phyloP scores from a whole-genome alignment of 176 grass and related monocot genomes.

The Cocos nucifera region DNA sequence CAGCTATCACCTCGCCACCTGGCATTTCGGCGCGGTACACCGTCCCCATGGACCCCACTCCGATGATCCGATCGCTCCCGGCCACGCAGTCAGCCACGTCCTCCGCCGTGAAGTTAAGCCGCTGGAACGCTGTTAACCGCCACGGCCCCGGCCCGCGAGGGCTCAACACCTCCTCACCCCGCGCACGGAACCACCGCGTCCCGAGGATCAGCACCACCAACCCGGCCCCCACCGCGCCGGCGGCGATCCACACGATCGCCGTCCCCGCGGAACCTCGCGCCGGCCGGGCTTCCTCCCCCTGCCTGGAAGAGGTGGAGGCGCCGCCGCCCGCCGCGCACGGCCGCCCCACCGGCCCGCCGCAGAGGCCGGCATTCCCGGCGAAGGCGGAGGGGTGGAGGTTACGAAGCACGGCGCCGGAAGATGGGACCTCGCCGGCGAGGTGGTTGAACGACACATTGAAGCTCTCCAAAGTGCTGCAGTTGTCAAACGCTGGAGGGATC shows the following conservation, averaged over 20 bases:
- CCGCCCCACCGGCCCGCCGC: constrained; percentile 20
- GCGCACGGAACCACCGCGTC: constrained; percentile 42
- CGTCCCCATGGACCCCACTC: constrained; percentile 64
- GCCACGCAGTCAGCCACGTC: constrained; percentile 55
- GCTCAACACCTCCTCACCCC: constrained; percentile 5
- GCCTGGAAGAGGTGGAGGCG: background rate
- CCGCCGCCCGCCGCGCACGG: constrained; percentile 4
- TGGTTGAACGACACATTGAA: constrained; percentile 80
- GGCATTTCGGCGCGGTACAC: constrained; percentile 94
- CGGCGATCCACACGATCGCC: constrained; percentile 47
- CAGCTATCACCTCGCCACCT: constrained; percentile 58
- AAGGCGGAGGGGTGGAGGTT: constrained; percentile 34
- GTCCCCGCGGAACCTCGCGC: constrained; percentile 23
- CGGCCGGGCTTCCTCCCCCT: background rate
- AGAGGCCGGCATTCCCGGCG: constrained; percentile 30
- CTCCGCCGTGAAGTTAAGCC: constrained; percentile 66
- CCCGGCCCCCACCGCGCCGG: constrained; percentile 54
- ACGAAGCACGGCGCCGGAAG: constrained; percentile 13
- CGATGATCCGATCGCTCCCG: constrained; percentile 58
- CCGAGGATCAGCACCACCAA: constrained; percentile 48
- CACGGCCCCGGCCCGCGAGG: constrained; percentile 23
- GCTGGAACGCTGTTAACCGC: constrained; percentile 75
- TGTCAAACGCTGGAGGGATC: constrained; percentile 52
- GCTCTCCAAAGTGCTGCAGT: constrained; percentile 73
- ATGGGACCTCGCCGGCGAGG: constrained; percentile 23